Percentiles rank a stretch among this genome's conserved stretches.
Evolutionary conservation across 2,329 filamentous ascomycete genomes (phyloP).

Genomic region (Penicillium sp.): DNA sequence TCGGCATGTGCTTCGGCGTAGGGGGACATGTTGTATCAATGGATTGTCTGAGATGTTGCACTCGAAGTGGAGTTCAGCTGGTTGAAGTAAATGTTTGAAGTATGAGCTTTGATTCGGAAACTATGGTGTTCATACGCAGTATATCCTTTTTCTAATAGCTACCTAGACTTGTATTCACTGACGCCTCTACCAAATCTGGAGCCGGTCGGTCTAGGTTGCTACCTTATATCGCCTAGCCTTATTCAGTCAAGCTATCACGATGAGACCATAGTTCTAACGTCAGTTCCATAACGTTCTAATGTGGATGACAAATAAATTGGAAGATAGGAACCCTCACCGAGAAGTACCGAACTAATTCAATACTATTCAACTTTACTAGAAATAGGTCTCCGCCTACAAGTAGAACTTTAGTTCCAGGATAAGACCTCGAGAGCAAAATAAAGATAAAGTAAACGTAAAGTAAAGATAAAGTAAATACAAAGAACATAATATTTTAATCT

Average conservation of each 20-base stretch:
- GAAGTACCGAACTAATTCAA: not conserved
- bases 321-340: constrained; percentile 5
- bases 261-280: not conserved
- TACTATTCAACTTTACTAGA: too few species aligned
- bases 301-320: constrained; percentile 28
- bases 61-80: not conserved
- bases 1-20: constrained; percentile 24
- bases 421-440: too few species aligned
- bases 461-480: too few species aligned
- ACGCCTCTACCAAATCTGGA: not conserved
- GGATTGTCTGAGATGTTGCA: not conserved
- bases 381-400: too few species aligned
- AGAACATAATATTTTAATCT: too few species aligned
- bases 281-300: not conserved
- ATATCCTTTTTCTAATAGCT: constrained; percentile 1
- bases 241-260: not conserved
- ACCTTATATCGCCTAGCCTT: not conserved
- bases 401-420: too few species aligned
- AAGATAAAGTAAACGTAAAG: too few species aligned
- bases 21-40: constrained; percentile 9
- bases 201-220: constrained; percentile 31
- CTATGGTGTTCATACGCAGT: constrained; percentile 17
- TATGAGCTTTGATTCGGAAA: not conserved
- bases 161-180: not conserved
- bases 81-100: not conserved